Conservation (phyloP, 768 basidiomycete genomes). For the Suillus paluster region DNA sequence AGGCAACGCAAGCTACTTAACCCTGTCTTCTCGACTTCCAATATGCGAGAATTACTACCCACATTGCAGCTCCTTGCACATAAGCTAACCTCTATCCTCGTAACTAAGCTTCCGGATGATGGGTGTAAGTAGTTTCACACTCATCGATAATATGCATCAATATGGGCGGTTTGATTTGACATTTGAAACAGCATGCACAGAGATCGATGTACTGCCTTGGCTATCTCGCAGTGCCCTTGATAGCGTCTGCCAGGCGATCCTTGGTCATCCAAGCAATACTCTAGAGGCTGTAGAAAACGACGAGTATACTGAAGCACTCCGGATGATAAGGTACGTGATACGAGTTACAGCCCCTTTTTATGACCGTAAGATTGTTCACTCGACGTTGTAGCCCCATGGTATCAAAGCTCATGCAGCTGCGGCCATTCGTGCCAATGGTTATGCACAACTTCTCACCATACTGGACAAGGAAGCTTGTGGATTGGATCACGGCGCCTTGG, state of each 20-base stretch:
- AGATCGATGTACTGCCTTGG: constrained; percentile 29
- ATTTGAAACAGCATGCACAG: constrained; percentile 9
- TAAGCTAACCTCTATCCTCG: background rate
- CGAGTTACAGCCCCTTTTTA: background rate
- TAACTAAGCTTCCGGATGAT: background rate
- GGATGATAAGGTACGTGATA: constrained; percentile 1
- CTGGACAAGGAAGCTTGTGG: background rate
- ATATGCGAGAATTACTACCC: constrained; percentile 42
- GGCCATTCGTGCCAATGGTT: background rate
- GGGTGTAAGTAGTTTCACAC: constrained; percentile 4
- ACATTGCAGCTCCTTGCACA: constrained; percentile 1
- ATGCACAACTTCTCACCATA: constrained; percentile 2
- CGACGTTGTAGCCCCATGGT: background rate
- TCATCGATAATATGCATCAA: background rate
- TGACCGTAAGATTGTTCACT: background rate
- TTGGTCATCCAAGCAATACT: constrained; percentile 24
- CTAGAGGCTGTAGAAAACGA: constrained; percentile 14
- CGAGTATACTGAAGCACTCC: constrained; percentile 4
- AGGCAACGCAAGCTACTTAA: constrained; percentile 49
- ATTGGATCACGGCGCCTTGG: background rate
- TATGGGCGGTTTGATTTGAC: constrained; percentile 4
- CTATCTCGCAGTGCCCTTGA: constrained; percentile 27
- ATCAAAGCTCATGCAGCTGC: background rate
- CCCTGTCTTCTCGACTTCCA: constrained; percentile 46
- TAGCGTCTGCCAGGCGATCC: constrained; percentile 25